phyloP scores from a whole-genome alignment of 148 eudicot genomes.

The Nepenthes gracilis region DNA sequence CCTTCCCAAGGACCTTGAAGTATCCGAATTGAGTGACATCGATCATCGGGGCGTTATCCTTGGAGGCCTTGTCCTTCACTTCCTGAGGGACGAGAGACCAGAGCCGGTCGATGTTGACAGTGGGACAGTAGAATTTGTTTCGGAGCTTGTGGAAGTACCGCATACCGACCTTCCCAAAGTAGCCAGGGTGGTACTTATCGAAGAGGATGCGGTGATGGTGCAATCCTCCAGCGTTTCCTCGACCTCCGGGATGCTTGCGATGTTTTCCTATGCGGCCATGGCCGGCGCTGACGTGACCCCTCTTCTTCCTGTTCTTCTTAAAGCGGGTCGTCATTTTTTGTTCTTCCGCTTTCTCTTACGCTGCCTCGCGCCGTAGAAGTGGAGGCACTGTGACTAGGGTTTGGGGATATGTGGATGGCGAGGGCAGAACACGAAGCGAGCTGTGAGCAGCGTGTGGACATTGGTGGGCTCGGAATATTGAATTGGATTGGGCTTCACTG shows the following conservation, averaged over 20 bases:
- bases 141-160: conserved; percentile 34
- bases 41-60: conserved; percentile 23
- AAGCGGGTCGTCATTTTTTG: conserved; percentile 29
- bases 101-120: conserved; percentile 31
- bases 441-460: too few relatives aligned
- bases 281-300: conserved; percentile 44
- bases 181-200: conserved; percentile 51
- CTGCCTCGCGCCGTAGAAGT: too few relatives aligned
- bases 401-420: too few relatives aligned
- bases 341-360: too few relatives aligned
- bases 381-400: too few relatives aligned
- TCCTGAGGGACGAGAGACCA: conserved; percentile 36
- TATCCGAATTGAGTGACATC: conserved; percentile 40
- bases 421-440: too few relatives aligned
- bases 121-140: conserved; percentile 39
- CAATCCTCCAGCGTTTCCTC: conserved; percentile 50
- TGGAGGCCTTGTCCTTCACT: conserved; percentile 20
- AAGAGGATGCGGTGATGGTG: conserved; percentile 46
- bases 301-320: conserved; percentile 43
- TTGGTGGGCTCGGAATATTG: too few relatives aligned
- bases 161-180: conserved; percentile 49
- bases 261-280: conserved; percentile 48
- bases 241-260: conserved; percentile 50
- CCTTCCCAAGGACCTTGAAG: conserved; percentile 42
- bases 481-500: too few relatives aligned